Evolutionary conservation across 164 flowering plant species (phyloP).

Genomic region (Chimonanthus praecox): DNA sequence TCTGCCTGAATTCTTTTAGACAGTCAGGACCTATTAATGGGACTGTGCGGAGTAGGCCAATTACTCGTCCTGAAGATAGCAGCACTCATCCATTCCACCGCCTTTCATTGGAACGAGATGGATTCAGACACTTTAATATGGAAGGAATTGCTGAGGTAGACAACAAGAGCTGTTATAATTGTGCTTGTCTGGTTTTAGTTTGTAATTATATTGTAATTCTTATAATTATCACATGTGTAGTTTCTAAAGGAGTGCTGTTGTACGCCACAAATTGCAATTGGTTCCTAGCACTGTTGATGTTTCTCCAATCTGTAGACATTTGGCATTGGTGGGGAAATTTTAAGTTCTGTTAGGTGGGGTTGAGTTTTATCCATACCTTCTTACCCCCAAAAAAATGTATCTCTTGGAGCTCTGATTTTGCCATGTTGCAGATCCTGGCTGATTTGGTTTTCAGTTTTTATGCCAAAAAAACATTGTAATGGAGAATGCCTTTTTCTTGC

Average conservation of each 20-base stretch:
- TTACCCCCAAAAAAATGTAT: too few relatives aligned
- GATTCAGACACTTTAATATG: conserved; percentile 40
- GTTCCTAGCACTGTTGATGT: not conserved
- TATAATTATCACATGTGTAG: not conserved
- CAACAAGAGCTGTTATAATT: not conserved
- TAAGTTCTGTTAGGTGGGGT: not conserved
- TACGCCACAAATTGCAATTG: not conserved
- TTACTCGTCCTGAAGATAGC: conserved; percentile 34
- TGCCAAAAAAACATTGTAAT: too few relatives aligned
- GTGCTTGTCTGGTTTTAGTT: not conserved
- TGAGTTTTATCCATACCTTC: too few relatives aligned
- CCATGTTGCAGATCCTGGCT: too few relatives aligned
- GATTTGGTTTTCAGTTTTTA: too few relatives aligned
- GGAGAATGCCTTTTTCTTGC: too few relatives aligned
- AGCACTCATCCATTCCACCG: conserved; percentile 24
- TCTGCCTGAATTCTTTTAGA: conserved; percentile 21
- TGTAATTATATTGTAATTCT: not conserved
- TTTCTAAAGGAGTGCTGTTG: not conserved
- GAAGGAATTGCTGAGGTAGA: conserved; percentile 83
- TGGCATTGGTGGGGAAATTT: not conserved
- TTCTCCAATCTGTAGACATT: not conserved
- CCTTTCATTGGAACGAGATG: conserved; percentile 35
- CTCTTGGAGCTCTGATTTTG: too few relatives aligned
- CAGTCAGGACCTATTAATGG: conserved; percentile 34
- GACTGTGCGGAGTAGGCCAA: conserved; percentile 23